Conservation (phyloP, 352 stramenopile genomes). For the Phytopythium boreale region DNA sequence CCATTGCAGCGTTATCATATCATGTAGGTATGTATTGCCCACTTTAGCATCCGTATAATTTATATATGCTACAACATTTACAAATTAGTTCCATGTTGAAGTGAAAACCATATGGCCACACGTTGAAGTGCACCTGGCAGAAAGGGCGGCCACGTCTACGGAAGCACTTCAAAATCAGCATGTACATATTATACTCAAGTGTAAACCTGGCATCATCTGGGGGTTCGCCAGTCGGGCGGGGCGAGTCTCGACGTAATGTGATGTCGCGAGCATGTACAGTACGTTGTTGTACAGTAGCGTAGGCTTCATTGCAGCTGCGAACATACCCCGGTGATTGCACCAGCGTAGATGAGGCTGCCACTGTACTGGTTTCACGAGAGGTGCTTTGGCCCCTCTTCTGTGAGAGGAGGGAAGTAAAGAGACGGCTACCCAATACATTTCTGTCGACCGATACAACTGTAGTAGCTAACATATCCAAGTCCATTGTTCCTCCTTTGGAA, state of each 20-base stretch:
- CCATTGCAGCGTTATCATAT: no score
- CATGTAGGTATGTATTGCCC: no score
- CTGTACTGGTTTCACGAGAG: not conserved
- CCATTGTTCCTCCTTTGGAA: no score
- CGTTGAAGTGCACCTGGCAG: not conserved
- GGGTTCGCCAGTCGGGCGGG: not conserved
- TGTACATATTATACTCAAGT: not conserved
- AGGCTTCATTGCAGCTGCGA: not conserved
- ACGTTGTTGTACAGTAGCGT: not conserved
- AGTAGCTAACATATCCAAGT: no score
- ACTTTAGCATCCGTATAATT: not conserved
- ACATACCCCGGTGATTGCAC: not conserved
- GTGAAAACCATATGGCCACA: not conserved
- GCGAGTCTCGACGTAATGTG: not conserved
- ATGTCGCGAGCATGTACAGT: not conserved
- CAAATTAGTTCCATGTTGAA: not conserved
- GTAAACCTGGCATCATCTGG: not conserved
- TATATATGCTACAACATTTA: not conserved
- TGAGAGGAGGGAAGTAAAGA: no score
- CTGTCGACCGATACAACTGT: not conserved
- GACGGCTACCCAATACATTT: no score
- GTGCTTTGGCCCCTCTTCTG: not conserved
- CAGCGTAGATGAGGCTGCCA: not conserved
- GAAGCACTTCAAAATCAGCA: not conserved
- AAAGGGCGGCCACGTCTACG: not conserved